Conservation (phyloP, 2,329 filamentous ascomycete genomes). For the Penicillium italicum region DNA sequence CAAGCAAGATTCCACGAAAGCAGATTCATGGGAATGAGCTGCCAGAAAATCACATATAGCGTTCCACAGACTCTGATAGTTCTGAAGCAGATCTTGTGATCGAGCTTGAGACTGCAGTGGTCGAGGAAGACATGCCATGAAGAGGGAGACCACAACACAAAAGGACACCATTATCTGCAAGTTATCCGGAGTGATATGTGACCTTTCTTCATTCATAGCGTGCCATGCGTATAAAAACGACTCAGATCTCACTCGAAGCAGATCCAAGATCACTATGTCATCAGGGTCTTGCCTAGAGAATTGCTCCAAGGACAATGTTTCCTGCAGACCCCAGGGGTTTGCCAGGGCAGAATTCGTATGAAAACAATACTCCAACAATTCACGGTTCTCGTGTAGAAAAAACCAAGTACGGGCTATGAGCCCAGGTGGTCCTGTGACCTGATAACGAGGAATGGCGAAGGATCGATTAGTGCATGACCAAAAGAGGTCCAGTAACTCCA, state of each 20-base stretch:
- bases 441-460: constrained; percentile 22
- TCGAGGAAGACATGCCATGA: constrained; percentile 35
- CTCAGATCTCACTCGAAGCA: constrained; percentile 46
- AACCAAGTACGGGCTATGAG: constrained; percentile 41
- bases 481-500: constrained; percentile 67
- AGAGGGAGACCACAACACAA: constrained; percentile 43
- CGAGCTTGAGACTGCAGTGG: constrained; percentile 26
- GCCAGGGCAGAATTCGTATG: constrained; percentile 28
- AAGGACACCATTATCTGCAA: constrained; percentile 50
- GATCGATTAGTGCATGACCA: constrained; percentile 62
- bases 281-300: constrained; percentile 32
- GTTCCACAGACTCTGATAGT: constrained; percentile 33
- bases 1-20: constrained; percentile 32
- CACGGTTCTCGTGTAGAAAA: constrained; percentile 37
- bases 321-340: constrained; percentile 27
- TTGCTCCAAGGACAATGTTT: constrained; percentile 20
- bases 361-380: constrained; percentile 51
- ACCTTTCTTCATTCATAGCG: constrained; percentile 40
- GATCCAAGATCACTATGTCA: constrained; percentile 43
- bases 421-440: constrained; percentile 27
- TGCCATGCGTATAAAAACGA: constrained; percentile 45
- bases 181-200: constrained; percentile 49
- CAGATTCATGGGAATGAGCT: constrained; percentile 25
- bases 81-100: constrained; percentile 28
- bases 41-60: constrained; percentile 35